Evolutionary conservation across 2,329 filamentous ascomycete species (phyloP), one percentile per base, ranked within the genome.

Genomic region (Daldinia sp.): DNA sequence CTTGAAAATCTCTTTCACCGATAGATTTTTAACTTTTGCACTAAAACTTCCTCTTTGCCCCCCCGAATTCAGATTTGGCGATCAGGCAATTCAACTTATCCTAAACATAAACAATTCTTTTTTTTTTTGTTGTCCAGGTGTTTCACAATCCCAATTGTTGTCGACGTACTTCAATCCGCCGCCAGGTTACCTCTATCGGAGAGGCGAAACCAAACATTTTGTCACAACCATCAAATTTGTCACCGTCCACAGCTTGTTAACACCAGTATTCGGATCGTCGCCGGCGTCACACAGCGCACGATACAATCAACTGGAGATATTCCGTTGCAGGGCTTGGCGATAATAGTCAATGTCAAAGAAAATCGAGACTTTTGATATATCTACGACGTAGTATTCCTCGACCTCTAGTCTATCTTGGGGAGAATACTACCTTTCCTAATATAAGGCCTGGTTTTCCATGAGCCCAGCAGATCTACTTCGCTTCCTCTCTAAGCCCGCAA

Each of bases 401-500:
- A 33, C 63, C 23, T 67, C 57, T 46, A 67, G 68, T 68, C 68
- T 57, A 66, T 68, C 58, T 61, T 73, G 72, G 73, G 60, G 69
- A 73, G 68, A 73, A 74, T 73, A 54, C 68, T 65, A 67, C 62
- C 69, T 73, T 71, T 71, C 10, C 73, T 67, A 64, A 68, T 69
- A 72, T 69, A 76, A 39, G 66, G 53, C 68, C 56, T 69, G 77
- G 79, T 84, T 82, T 89, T 93, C 89, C 90, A 97, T 97, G 94
- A 94, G 89, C 92, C 91, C 88, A 82, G 92, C 91, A 85, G 93
- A 97, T 83, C 90, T 97, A 79, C 89, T 97, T 80, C 92, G 93
- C 85, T 96, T 97, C 86, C 89, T 97, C 77, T 97, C 93, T 80
- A 96, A 96, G 87, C 93, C 93, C 80, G 93, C 93, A 82, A 97